phyloP scores from a whole-genome alignment of 208 protist genomes.

The Trypanosoma cruzi region DNA sequence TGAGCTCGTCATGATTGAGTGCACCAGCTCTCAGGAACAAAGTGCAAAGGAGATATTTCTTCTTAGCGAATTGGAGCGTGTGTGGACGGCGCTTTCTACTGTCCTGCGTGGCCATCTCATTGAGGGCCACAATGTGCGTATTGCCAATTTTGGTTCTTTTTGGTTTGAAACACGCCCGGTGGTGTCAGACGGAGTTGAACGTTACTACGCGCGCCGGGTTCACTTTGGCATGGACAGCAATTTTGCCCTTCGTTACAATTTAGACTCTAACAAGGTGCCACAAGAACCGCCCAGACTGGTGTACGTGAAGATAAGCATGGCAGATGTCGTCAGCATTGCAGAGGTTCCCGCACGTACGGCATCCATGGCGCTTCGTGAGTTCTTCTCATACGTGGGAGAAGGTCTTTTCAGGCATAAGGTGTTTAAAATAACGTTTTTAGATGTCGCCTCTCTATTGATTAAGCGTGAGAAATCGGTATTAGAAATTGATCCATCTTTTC shows the following conservation, averaged over 20 bases:
- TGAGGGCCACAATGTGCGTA: constrained; percentile 55
- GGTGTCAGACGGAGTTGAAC: constrained; percentile 35
- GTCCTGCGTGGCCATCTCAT: constrained; percentile 62
- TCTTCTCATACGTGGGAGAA: constrained; percentile 86
- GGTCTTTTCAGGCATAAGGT: constrained; percentile 65
- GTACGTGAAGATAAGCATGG: constrained; percentile 45
- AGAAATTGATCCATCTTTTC: constrained; percentile 52
- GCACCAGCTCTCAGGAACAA: constrained; percentile 64
- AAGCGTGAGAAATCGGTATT: constrained; percentile 64
- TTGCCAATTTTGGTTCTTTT: constrained; percentile 68
- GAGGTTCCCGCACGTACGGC: constrained; percentile 69
- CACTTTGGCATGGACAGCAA: constrained; percentile 38
- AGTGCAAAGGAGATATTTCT: constrained; percentile 68
- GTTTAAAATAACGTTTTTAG: constrained; percentile 67
- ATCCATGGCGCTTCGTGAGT: constrained; percentile 69
- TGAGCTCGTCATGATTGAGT: constrained; percentile 82
- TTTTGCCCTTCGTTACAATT: constrained; percentile 41
- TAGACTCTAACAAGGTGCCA: constrained; percentile 34
- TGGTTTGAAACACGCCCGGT: constrained; percentile 56
- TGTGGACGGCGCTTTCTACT: constrained; percentile 71
- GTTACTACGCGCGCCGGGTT: constrained; percentile 37
- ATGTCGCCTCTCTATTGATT: constrained; percentile 58
- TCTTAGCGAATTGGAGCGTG: constrained; percentile 81
- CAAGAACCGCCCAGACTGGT: constrained; percentile 15
- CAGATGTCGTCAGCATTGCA: constrained; percentile 66